Percentiles rank a stretch among this genome's conserved stretches.
Evolutionary conservation across 768 basidiomycete genomes (phyloP).

Genomic region (Xerocomellus dryophilus): DNA sequence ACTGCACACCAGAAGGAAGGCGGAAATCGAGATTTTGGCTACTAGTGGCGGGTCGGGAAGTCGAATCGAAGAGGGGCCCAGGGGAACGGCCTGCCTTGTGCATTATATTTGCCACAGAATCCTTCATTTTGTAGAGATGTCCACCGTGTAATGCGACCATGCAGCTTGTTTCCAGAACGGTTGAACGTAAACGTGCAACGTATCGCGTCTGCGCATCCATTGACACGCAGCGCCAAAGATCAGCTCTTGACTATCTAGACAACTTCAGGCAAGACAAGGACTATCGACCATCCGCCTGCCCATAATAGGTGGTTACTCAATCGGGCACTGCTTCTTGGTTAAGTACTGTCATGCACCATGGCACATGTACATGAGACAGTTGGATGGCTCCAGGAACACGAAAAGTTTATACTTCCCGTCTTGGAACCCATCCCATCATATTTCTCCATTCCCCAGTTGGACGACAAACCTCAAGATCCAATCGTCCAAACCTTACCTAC

Average conservation of each 20-base stretch:
- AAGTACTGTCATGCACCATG: no score
- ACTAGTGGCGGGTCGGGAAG: conserved; percentile 7
- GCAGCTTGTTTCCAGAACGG: no score
- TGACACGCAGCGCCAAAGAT: no score
- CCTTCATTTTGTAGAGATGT: conserved; percentile 27
- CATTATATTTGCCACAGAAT: conserved; percentile 29
- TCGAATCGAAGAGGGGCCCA: conserved; percentile 2
- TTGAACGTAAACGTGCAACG: no score
- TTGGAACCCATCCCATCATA: conserved; percentile 41
- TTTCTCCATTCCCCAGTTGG: conserved; percentile 64
- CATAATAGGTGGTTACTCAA: no score
- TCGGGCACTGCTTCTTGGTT: no score
- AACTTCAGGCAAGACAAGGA: no score
- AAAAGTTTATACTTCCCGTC: conserved; percentile 15
- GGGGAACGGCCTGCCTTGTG: conserved; percentile 19
- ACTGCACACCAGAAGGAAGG: conserved; percentile 80
- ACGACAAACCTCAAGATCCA: conserved; percentile 76
- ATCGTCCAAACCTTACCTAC: conserved; percentile 50
- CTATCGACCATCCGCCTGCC: no score
- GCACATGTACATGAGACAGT: no score
- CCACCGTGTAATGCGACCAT: neutral
- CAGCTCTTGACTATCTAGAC: no score
- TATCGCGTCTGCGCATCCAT: no score
- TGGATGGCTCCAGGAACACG: conserved; percentile 6
- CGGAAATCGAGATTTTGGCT: conserved; percentile 80